Base-by-base conservation (phyloP, 805 yeast species). In the Lipomyces mesembrius region DNA sequence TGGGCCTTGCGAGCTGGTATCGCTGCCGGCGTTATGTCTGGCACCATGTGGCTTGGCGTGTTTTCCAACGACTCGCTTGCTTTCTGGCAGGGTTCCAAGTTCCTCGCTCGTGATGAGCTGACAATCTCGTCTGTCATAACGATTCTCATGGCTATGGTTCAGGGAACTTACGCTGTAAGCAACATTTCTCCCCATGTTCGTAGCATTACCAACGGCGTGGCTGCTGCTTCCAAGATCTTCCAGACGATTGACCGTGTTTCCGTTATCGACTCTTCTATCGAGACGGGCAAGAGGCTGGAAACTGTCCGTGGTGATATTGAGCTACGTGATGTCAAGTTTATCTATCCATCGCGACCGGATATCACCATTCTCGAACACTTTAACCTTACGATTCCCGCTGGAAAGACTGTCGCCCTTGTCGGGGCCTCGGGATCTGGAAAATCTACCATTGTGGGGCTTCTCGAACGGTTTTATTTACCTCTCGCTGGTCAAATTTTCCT, bases 361-460 rank as follows among this genome's bases (percentile, higher is more conserved):
- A 76, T 75, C 20, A 65, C 74, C 9, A 73, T 76, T 20, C 66
- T 77, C 22, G 70, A 72, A 17, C 70, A 75, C 62, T 71, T 74
- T 59, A 63, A 68, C 52, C 72, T 76, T 29, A 56, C 49, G 12
- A 56, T 76, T 85, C 92, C 92, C 11, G 89, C 94, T 2, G 97
- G 97, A 8, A 77, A 87, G 72, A 91, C 90, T 72, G 94, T 92
- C 51, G 97, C 97, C 12, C 85, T 92, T 72, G 97, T 92, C 25
- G 97, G 97, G 1, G 89, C 96, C 94, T 2, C 88, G 90, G 25
- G 97, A 7, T 73, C 76, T 8, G 92, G 54, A 76, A 81, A 4
- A 64, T 69, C 73, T 51, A 72, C 75, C 0, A 81, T 87, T 12
- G 80, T 87, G 2, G 88, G 86, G 71, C 76, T 87, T 29, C 77